Conservation (phyloP, 2,329 filamentous ascomycete genomes). For the Septoria linicola region DNA sequence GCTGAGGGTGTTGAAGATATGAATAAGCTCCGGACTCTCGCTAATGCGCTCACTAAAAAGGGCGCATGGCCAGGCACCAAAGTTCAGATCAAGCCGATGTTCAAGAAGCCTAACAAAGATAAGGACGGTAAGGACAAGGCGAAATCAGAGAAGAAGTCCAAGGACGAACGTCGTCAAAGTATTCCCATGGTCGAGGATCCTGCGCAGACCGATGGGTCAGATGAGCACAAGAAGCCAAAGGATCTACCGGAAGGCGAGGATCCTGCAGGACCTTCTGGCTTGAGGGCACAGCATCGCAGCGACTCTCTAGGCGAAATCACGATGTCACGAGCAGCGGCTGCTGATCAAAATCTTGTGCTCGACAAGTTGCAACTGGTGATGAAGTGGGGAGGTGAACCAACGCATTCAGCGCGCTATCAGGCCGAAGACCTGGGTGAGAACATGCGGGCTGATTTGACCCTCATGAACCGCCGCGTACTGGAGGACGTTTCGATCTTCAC, state of each 20-base stretch:
- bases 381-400: conserved; percentile 98
- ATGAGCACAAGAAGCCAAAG: conserved; percentile 2
- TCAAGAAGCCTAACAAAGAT: conserved; percentile 71
- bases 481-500: conserved; percentile 94
- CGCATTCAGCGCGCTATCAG: conserved; percentile 94
- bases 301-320: conserved; percentile 88
- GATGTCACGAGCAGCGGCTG: conserved; percentile 89
- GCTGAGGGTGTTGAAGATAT: conserved; percentile 77
- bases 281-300: conserved; percentile 60
- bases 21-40: conserved; percentile 79
- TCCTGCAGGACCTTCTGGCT: conserved; percentile 38
- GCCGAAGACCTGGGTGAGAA: conserved; percentile 91
- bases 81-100: conserved; percentile 99
- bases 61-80: conserved; percentile 94
- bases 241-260: conserved; percentile 31
- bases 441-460: conserved; percentile 88
- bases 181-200: conserved; percentile 17
- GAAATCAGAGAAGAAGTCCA: conserved; percentile 56
- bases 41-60: conserved; percentile 87
- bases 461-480: conserved; percentile 88
- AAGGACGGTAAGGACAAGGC: conserved; percentile 46
- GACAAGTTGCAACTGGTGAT: conserved; percentile 97
- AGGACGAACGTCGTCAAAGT: conserved; percentile 40
- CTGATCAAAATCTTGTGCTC: conserved; percentile 85
- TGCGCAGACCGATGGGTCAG: conserved; percentile 1